Conservation (phyloP, 208 protist species). For the Naegleria fowleri region DNA sequence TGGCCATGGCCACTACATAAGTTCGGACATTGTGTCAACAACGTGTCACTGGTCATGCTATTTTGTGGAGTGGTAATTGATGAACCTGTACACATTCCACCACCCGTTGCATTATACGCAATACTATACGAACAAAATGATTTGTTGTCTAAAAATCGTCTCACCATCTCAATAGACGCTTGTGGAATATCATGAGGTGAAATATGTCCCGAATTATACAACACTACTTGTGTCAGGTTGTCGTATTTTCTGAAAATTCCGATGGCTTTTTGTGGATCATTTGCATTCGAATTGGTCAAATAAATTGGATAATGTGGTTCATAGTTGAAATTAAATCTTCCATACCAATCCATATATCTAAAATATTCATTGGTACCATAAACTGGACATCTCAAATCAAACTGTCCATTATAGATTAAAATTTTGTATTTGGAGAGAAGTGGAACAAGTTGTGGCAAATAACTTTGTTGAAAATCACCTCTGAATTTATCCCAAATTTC, state of each 20-base stretch:
- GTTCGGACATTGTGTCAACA: not conserved
- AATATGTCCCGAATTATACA: not conserved
- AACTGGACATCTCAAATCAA: not conserved
- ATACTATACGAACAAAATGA: not conserved
- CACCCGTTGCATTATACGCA: not conserved
- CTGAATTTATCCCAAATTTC: not conserved
- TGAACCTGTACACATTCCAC: not conserved
- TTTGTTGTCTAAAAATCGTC: not conserved
- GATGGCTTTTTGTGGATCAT: not conserved
- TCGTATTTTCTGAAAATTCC: not conserved
- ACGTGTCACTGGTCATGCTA: not conserved
- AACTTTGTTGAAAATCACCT: not conserved
- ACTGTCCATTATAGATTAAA: slow-evolving; percentile 13
- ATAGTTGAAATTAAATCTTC: not conserved
- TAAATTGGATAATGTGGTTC: not conserved
- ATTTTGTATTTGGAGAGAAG: not conserved
- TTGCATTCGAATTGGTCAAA: not conserved
- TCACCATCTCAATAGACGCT: not conserved
- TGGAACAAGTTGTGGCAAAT: not conserved
- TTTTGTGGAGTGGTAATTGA: not conserved
- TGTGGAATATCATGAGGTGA: not conserved
- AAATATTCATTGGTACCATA: slow-evolving; percentile 19
- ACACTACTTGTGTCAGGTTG: not conserved
- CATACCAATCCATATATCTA: not conserved
- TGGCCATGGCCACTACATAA: not conserved